Conservation (phyloP, 2,329 filamentous ascomycete genomes). For the Talaromyces rugulosus region DNA sequence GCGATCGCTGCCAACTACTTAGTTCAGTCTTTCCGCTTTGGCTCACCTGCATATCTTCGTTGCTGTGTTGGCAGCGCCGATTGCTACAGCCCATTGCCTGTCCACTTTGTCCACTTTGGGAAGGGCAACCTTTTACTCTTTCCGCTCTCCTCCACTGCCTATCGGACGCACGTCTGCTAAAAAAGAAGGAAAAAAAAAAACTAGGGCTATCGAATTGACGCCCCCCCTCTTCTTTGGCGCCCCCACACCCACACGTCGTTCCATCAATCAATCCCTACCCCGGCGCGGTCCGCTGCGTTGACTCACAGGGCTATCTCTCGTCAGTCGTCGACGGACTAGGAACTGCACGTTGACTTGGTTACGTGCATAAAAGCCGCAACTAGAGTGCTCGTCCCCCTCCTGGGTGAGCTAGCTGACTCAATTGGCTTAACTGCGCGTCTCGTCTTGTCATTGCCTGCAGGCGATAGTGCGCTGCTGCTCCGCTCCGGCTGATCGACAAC, state of each 20-base stretch:
- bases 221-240: not conserved
- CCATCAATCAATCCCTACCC: not conserved
- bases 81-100: not conserved
- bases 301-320: not conserved
- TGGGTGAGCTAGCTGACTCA: not conserved
- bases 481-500: constrained; percentile 15
- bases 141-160: not conserved
- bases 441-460: constrained; percentile 10
- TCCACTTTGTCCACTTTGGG: not conserved
- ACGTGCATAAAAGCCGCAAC: constrained; percentile 16
- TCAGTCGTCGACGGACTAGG: constrained; percentile 1
- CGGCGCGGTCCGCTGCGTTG: not conserved
- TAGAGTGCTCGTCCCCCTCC: constrained; percentile 7
- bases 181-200: not conserved
- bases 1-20: constrained; percentile 12
- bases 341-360: constrained; percentile 14
- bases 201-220: not conserved
- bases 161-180: not conserved
- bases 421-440: not conserved
- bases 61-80: constrained; percentile 14
- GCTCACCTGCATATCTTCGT: constrained; percentile 14
- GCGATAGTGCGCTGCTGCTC: constrained; percentile 11
- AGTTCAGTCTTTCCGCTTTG: constrained; percentile 16
- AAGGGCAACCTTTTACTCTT: not conserved
- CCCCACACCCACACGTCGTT: not conserved